phyloP scores from a whole-genome alignment of 345 rosid species.

The Raphanus raphanistrum region DNA sequence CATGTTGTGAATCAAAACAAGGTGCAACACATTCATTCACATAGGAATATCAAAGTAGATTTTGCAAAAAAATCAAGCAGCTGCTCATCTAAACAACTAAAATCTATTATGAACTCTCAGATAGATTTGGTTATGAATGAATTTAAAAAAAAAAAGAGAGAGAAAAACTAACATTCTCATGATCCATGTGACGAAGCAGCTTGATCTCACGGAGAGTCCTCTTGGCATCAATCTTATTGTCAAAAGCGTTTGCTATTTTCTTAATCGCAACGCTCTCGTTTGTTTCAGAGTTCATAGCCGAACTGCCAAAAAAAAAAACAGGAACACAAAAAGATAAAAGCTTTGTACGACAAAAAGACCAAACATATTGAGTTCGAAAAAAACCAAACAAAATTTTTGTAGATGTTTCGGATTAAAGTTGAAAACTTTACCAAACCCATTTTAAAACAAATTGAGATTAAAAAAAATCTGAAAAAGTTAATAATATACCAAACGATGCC shows the following conservation, averaged over 20 bases:
- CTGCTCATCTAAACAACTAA: not conserved
- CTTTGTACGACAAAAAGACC: not conserved
- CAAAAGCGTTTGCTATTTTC: slow-evolving; percentile 98
- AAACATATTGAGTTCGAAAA: not conserved
- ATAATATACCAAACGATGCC: slow-evolving; percentile 24
- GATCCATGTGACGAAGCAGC: slow-evolving; percentile 99
- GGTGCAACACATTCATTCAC: not conserved
- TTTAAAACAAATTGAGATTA: too few species aligned
- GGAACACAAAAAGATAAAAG: not conserved
- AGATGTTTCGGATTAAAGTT: not conserved
- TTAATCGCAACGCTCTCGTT: slow-evolving; percentile 86
- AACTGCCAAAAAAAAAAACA: slow-evolving; percentile 44
- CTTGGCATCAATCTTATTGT: slow-evolving; percentile 94
- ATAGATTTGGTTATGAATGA: not conserved
- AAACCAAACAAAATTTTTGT: not conserved
- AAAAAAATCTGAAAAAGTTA: too few species aligned
- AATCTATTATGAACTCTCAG: not conserved
- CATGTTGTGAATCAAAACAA: not conserved
- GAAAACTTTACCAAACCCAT: too few species aligned
- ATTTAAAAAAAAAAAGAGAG: not conserved
- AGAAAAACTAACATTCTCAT: slow-evolving; percentile 73
- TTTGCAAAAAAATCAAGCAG: not conserved
- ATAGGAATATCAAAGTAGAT: not conserved
- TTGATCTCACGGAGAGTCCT: slow-evolving; percentile 99
- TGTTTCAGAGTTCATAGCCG: slow-evolving; percentile 90